Evolutionary conservation across 345 rosid genomes (phyloP), one percentile per base, ranked within the genome.

Genomic region (Melaleuca quinquenervia): DNA sequence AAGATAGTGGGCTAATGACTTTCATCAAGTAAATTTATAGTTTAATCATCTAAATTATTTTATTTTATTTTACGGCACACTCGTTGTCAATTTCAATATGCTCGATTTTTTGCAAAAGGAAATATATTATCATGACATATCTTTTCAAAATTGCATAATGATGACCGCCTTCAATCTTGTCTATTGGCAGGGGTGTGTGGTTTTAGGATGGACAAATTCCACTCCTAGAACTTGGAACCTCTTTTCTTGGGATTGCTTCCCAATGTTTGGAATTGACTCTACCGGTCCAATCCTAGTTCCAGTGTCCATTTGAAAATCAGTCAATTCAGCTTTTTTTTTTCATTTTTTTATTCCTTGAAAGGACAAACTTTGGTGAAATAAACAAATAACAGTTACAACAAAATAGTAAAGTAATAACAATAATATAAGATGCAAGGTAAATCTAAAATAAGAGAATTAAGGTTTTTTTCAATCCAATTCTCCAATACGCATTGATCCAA

Each of bases 191-290:
- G 20, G 18, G 9, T 62, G 75, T 14, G 75, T 15, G 5, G 21
- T 1, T 62, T 1, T 16, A 27, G 1, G 20, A 27, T 60, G 20
- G 26, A 11, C 6, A n/a, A 0, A 3, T 29, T 0, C 27, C 2
- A 22, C 5, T 0, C 6, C 0, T 55, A 0, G 62, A 15, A 62
- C 11, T 62, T 29, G 44, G 21, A 18, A 70, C 7, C 10, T 70
- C 32, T 5, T 1, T 11, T 32, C 18, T 36, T 1, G 1, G 21
- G 3, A 70, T 18, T 0, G 1, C 1, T 36, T 18, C 0, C 1
- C 10, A 36, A 1, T 9, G 18, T 64, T 70, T 70, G 6, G 22
- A 70, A 55, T 8, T n/a, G 5, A 22, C 12, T 13, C 10, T 18
- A 5, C 9, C 0, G 0, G 3, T 70, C 78, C 2, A 9, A 11